Evolutionary conservation across 805 yeast genomes (phyloP).

Genomic region (Cyberlindnera subsufficiens): DNA sequence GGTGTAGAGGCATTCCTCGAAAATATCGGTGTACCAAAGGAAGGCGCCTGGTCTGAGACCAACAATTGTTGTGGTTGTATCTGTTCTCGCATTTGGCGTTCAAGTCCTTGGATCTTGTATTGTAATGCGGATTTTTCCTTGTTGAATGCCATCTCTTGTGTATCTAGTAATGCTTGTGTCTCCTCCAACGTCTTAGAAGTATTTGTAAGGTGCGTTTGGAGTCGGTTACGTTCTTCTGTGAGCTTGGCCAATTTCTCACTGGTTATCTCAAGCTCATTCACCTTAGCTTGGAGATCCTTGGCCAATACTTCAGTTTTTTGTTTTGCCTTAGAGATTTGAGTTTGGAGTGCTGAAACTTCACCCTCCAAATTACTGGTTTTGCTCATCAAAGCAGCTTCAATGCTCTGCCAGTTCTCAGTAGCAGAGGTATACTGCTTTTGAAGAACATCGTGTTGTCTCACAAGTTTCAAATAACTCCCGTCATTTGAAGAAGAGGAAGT

Average conservation of each 20-base stretch:
- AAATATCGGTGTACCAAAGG: constrained; percentile 1
- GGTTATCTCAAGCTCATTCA: constrained; percentile 18
- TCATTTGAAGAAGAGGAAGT: constrained; percentile 25
- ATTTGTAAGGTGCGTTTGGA: constrained; percentile 16
- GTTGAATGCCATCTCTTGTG: constrained; percentile 9
- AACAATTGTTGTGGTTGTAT: constrained; percentile 15
- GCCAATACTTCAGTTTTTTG: constrained; percentile 25
- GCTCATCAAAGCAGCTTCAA: constrained; percentile 59
- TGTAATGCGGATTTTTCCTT: constrained; percentile 16
- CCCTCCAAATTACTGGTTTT: constrained; percentile 40
- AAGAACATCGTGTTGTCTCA: constrained; percentile 46
- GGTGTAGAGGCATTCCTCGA: constrained; percentile 14
- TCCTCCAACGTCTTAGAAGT: constrained; percentile 22
- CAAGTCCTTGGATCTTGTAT: constrained; percentile 14
- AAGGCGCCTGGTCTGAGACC: constrained; percentile 5
- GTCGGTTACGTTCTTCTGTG: constrained; percentile 21
- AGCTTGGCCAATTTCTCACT: constrained; percentile 15
- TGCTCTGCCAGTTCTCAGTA: constrained; percentile 75
- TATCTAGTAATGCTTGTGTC: constrained; percentile 21
- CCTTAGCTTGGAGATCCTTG: constrained; percentile 25
- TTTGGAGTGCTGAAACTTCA: constrained; percentile 35
- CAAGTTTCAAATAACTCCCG: constrained; percentile 36
- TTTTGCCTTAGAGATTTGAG: constrained; percentile 20
- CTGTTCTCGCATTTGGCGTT: constrained; percentile 13
- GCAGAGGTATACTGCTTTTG: constrained; percentile 72